These are phyloP conservation scores for Byssochlamys sp. DNA, from an alignment of 2,329 filamentous ascomycete species.

Conservation along the genomic window DNA sequence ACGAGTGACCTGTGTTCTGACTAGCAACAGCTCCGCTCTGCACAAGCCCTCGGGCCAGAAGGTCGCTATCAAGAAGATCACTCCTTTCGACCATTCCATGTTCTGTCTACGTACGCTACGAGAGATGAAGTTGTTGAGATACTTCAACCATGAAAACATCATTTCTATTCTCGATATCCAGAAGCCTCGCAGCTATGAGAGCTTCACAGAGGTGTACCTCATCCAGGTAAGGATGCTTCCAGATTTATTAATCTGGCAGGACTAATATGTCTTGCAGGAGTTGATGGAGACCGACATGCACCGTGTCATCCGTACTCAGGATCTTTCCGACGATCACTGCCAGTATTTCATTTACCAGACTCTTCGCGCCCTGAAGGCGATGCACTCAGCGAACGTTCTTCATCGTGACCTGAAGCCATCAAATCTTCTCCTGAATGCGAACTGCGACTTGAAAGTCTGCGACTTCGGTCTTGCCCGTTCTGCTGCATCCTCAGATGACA, in stretches of 20 bases:
- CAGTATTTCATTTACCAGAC: slow-evolving; percentile 99
- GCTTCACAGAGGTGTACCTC: slow-evolving; percentile 94
- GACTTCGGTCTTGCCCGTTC: slow-evolving; percentile 95
- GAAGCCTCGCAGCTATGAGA: slow-evolving; percentile 90
- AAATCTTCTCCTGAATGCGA: slow-evolving; percentile 91
- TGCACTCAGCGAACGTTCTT: slow-evolving; percentile 97
- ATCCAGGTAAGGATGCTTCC: slow-evolving; percentile 62
- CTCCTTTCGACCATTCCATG: slow-evolving; percentile 97
- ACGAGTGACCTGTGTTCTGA: slow-evolving; percentile 8
- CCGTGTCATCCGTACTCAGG: slow-evolving; percentile 93
- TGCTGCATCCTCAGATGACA: slow-evolving; percentile 93
- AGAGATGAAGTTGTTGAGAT: slow-evolving; percentile 97
- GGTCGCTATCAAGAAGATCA: slow-evolving; percentile 99
- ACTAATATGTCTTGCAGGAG: slow-evolving; percentile 49
- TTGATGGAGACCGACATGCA: slow-evolving; percentile 99
- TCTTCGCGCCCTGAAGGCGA: slow-evolving; percentile 89
- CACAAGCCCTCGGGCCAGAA: slow-evolving; percentile 98
- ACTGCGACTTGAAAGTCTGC: slow-evolving; percentile 97
- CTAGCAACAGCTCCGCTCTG: slow-evolving; percentile 65
- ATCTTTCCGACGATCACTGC: slow-evolving; percentile 97
- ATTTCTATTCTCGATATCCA: slow-evolving; percentile 99
- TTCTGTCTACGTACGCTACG: slow-evolving; percentile 92
- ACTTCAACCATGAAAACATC: slow-evolving; percentile 99
- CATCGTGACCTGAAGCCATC: slow-evolving; percentile 96
- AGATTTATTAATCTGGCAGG: neutral